These are phyloP conservation scores for Lachancea meyersii DNA, from an alignment of 805 yeast species.

Conservation along the genomic window DNA sequence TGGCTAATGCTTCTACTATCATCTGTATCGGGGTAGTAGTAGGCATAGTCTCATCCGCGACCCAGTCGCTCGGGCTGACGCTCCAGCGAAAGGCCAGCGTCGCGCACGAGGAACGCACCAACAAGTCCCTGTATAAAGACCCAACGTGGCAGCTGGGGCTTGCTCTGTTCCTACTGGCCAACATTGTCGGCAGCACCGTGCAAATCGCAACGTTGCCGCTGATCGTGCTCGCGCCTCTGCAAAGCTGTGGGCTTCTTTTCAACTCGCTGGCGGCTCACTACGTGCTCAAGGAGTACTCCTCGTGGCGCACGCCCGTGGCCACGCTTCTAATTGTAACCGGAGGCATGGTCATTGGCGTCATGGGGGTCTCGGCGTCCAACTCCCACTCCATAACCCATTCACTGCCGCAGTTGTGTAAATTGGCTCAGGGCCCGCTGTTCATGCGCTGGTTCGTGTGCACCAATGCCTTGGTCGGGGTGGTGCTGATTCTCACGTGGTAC, in stretches of 20 bases:
- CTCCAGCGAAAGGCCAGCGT: constrained; percentile 54
- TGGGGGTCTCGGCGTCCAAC: constrained; percentile 38
- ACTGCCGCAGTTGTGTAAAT: constrained; percentile 41
- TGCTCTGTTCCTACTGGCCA: constrained; percentile 60
- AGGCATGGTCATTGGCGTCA: constrained; percentile 69
- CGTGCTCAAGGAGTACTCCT: constrained; percentile 62
- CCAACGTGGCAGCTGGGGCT: constrained; percentile 74
- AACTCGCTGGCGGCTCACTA: constrained; percentile 68
- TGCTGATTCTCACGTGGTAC: constrained; percentile 1
- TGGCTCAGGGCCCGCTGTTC: constrained; percentile 42
- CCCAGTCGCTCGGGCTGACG: constrained; percentile 77
- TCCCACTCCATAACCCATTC: constrained; percentile 32
- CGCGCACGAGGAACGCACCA: not conserved
- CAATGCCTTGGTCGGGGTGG: constrained; percentile 23
- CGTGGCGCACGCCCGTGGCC: constrained; percentile 51
- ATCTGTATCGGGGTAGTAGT: constrained; percentile 57
- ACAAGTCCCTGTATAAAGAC: constrained; percentile 22
- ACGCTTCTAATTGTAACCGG: constrained; percentile 66
- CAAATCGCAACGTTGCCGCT: constrained; percentile 82
- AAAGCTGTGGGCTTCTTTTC: constrained; percentile 83
- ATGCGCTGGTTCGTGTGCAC: constrained; percentile 49
- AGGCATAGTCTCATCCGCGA: constrained; percentile 68
- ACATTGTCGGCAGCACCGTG: constrained; percentile 71
- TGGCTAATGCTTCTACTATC: constrained; percentile 5
- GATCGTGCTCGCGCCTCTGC: constrained; percentile 72